Evolutionary conservation across 805 yeast genomes (phyloP), one percentile per base, ranked within the genome.

Genomic region (Candida chauliodis): DNA sequence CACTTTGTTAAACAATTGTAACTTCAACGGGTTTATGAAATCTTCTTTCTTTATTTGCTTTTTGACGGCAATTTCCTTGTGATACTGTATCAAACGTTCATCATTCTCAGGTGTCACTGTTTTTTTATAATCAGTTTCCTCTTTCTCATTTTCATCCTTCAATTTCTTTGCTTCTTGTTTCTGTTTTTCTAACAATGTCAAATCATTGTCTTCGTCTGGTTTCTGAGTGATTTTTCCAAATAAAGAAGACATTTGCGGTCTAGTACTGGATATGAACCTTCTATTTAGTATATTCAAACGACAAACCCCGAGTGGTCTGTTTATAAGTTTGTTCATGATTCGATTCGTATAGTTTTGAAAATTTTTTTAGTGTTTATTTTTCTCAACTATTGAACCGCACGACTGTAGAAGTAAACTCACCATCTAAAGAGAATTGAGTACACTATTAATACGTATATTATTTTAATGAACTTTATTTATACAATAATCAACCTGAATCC

Each of bases 1-100:
- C 50, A 79, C 84, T 30, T 68, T 63, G 19, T 72, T 61, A 53
- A 85, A 89, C 3, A 90, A 63, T 49, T 71, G 62, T 46, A 71
- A 72, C 58, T 88, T 89, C 44, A 88, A 66, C 8, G 95, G 91
- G 4, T 88, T 71, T 11, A 89, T 59, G 38, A 78, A 76, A 32
- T 77, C 74, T 8, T 85, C 80, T 13, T 75, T 59, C 41, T 48
- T 47, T 33, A 56, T 70, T 63, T 52, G 87, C 71, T 44, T 56
- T 49, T 51, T 43, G 41, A 46, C 30, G 5, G 61, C 62, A 11
- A n/a, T 19, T 26, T 79, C 77, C 35, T 74, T 56, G 50, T 65
- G 61, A 46, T 60, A 77, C 41, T 73, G 72, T 50, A 78, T 81
- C 48, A 76, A 65, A 35, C 51, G 53, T 35, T 46, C 36, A 43